Evolutionary conservation across 2,329 filamentous ascomycete genomes (phyloP).

Genomic region (Calonectria pauciramosa): DNA sequence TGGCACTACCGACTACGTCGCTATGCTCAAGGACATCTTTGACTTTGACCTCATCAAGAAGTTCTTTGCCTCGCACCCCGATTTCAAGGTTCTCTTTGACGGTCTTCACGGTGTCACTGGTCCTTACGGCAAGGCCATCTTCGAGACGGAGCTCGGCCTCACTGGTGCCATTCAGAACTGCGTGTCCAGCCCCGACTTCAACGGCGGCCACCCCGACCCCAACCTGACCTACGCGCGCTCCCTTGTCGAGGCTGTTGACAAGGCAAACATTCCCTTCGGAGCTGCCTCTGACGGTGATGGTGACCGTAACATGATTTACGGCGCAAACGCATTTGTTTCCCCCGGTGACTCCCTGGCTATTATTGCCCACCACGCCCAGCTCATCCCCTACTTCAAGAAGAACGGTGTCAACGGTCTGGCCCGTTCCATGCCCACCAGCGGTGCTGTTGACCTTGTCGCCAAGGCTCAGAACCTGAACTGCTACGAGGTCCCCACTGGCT

Average conservation of each 20-base stretch:
- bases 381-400: conserved; percentile 99
- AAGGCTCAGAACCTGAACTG: conserved; percentile 91
- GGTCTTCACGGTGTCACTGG: conserved; percentile 95
- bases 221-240: conserved; percentile 98
- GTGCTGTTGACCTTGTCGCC: conserved; percentile 94
- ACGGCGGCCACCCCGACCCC: conserved; percentile 96
- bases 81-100: conserved; percentile 98
- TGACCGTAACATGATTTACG: conserved; percentile 99
- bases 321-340: conserved; percentile 94
- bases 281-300: conserved; percentile 97
- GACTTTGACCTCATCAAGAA: conserved; percentile 96
- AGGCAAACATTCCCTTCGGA: conserved; percentile 92
- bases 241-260: conserved; percentile 93
- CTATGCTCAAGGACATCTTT: conserved; percentile 98
- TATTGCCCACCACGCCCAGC: conserved; percentile 95
- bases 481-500: conserved; percentile 98
- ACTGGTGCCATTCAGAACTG: conserved; percentile 89
- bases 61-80: conserved; percentile 87
- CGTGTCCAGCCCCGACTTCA: conserved; percentile 92
- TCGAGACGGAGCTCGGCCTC: conserved; percentile 92
- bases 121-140: conserved; percentile 94
- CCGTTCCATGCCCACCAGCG: conserved; percentile 97
- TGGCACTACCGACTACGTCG: conserved; percentile 90
- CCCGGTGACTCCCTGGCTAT: conserved; percentile 98
- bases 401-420: conserved; percentile 96